Base-by-base conservation (phyloP, 2,329 filamentous ascomycete genomes). In the Cytospora schulzeri region DNA sequence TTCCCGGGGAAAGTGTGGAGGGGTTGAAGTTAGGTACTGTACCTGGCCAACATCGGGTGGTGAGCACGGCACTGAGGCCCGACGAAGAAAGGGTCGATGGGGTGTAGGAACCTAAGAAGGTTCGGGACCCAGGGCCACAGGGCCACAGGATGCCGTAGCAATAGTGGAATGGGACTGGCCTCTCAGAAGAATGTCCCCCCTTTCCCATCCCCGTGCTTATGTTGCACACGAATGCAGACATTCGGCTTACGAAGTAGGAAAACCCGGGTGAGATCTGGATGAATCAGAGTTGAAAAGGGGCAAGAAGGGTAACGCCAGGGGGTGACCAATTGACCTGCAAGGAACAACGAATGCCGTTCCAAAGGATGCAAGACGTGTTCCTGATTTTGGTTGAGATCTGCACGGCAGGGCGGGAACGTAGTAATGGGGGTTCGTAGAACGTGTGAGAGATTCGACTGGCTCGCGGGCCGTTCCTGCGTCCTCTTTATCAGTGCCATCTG, bases 401-500 rank as follows among this genome's bases (percentile, higher is more conserved):
- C 19, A 56, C 54, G 54, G 31, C 54, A n/a, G 28, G 54, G 54
- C 31, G 54, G 19, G 31, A 35, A 38, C 11, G n/a, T 56, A 56
- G 54, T 35, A 26, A 35, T 33, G 28, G 31, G 31, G 8, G 31
- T 33, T 33, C n/a, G n/a, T n/a, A n/a, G n/a, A n/a, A n/a, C n/a
- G 31, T 33, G 29, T 8, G 19, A 35, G 33, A 8, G 4, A n/a
- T 31, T 9, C 19, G 48, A 56, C 53, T 53, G 48, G 61, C 35
- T 33, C 31, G 63, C 63, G 63, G 63, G 55, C 63, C 63, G 63
- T 60, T 60, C 60, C 60, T 57, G 56, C 53, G 48, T 19, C 38
- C 5, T 45, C 17, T 45, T 45, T 12, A 15, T n/a, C 7, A 5
- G 11, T n/a, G 26, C 26, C 11, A 29, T 35, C 52, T 24, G 26